phyloP scores from a whole-genome alignment of 2,329 filamentous ascomycete genomes.

The Tolypocladium sp. region DNA sequence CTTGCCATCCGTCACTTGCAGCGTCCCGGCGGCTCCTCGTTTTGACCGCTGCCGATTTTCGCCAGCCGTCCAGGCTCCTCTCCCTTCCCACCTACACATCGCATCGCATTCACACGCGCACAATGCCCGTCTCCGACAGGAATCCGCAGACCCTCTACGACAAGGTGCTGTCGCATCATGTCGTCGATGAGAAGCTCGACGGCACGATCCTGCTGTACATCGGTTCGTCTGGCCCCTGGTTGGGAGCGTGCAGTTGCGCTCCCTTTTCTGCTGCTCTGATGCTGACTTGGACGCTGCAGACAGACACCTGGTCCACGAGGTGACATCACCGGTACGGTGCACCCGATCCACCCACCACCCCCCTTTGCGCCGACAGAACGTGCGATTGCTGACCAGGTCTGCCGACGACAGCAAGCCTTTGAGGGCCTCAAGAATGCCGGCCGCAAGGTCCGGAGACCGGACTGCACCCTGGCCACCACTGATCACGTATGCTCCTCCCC shows the following conservation, averaged over 20 bases:
- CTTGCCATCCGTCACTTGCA: not conserved
- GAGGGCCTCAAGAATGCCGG: conserved; percentile 87
- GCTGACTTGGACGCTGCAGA: conserved; percentile 39
- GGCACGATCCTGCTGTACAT: conserved; percentile 92
- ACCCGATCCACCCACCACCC: not conserved
- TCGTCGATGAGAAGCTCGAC: conserved; percentile 91
- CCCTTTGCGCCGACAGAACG: not conserved
- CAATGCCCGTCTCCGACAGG: conserved; percentile 67
- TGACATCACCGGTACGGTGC: conserved; percentile 77
- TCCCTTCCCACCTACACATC: not conserved
- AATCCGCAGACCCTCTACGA: conserved; percentile 85
- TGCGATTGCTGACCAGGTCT: conserved; percentile 1
- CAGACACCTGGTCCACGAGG: conserved; percentile 94
- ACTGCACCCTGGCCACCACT: conserved; percentile 93
- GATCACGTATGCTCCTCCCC: conserved; percentile 69
- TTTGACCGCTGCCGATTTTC: not conserved
- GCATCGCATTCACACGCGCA: conserved; percentile 19
- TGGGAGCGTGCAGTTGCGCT: no score
- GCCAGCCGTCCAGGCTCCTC: conserved; percentile 1
- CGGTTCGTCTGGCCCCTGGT: conserved; percentile 46
- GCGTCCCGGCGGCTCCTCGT: not conserved
- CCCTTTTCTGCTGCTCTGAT: not conserved
- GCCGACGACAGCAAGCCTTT: conserved; percentile 71
- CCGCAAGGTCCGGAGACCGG: conserved; percentile 80
- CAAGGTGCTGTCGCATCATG: conserved; percentile 91